Conservation (phyloP, 2,329 filamentous ascomycete genomes). For the Talaromyces sp. region DNA sequence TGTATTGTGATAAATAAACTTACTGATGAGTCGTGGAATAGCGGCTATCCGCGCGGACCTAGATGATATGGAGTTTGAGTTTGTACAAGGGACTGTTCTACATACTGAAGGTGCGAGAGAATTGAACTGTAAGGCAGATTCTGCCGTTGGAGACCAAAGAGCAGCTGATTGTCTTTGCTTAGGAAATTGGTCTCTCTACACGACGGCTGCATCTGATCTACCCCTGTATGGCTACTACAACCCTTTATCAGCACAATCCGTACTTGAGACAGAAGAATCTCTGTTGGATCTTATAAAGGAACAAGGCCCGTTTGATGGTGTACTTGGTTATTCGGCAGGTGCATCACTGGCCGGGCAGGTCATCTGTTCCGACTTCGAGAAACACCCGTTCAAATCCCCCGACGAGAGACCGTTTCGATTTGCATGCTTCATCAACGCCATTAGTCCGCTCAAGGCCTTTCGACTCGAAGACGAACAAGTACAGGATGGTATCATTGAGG, state of each 20-base stretch:
- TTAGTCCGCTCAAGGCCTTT: slow-evolving; percentile 24
- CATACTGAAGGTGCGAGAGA: slow-evolving; percentile 19
- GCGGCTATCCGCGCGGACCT: slow-evolving; percentile 19
- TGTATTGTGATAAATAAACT: background rate
- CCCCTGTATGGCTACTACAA: slow-evolving; percentile 21
- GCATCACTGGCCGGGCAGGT: slow-evolving; percentile 25
- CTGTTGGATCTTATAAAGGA: slow-evolving; percentile 23
- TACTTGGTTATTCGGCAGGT: slow-evolving; percentile 29
- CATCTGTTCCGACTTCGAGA: slow-evolving; percentile 20
- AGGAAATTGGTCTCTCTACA: slow-evolving; percentile 22
- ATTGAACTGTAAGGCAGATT: background rate
- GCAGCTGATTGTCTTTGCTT: background rate
- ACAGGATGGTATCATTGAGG: slow-evolving; percentile 18
- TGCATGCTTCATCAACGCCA: slow-evolving; percentile 24
- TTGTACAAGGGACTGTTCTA: slow-evolving; percentile 20
- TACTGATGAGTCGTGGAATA: background rate
- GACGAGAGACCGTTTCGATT: slow-evolving; percentile 24
- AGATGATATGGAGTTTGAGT: slow-evolving; percentile 20
- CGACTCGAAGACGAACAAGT: slow-evolving; percentile 18
- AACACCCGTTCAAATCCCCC: slow-evolving; percentile 24
- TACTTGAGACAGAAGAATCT: slow-evolving; percentile 18
- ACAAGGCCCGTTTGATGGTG: slow-evolving; percentile 29
- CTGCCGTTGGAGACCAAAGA: background rate
- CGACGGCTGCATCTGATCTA: slow-evolving; percentile 14
- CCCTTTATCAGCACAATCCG: slow-evolving; percentile 14